Base-by-base conservation (phyloP, 176 grass and related monocot species). In the Aechmea fasciata region DNA sequence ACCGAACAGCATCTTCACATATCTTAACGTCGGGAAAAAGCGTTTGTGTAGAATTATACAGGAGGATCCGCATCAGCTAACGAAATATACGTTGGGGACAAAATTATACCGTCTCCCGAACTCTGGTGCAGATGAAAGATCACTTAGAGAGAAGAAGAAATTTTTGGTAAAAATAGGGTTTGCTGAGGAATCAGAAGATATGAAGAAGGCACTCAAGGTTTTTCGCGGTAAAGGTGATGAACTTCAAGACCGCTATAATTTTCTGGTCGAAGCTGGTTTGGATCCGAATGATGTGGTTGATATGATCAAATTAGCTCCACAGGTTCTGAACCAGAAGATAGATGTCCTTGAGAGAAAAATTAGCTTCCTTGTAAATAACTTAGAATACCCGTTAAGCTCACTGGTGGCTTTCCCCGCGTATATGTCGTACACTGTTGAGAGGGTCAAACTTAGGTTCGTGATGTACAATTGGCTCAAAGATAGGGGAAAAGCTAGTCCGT, bases 141-240 rank as follows among this genome's bases (percentile, higher is more conserved):
- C 83, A 20, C 51, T 78, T 69, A 74, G 10, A 10, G 77, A 19
- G 63, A 86, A 83, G 71, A 70, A 11, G 59, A 83, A 73, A 2
- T 90, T 90, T 66, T 64, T 90, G 73, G 67, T 75, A 64, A 66
- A 6, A 69, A 64, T 90, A 68, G 87, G 87, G 68, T 90, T 86
- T 72, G 61, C 29, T 49, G 67, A 86, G 66, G 77, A 72, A 4
- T 90, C 87, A 52, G 51, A 78, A 48, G 77, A 81, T 28, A 83
- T 90, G 73, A 66, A 75, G 28, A 83, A 78, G 80, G 87, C 83
- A 75, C 64, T 83, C 11, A 83, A 80, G 62, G 1, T 2, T 7
- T 86, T 83, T 71, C 83, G 87, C 61, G 88, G 88, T 13, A 91
- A 83, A 79, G 88, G 88, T 63, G 71, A 72, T 33, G 77, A 91